Evolutionary conservation across 768 basidiomycete species (phyloP).

Genomic region (Kwoniella mangroviensis): DNA sequence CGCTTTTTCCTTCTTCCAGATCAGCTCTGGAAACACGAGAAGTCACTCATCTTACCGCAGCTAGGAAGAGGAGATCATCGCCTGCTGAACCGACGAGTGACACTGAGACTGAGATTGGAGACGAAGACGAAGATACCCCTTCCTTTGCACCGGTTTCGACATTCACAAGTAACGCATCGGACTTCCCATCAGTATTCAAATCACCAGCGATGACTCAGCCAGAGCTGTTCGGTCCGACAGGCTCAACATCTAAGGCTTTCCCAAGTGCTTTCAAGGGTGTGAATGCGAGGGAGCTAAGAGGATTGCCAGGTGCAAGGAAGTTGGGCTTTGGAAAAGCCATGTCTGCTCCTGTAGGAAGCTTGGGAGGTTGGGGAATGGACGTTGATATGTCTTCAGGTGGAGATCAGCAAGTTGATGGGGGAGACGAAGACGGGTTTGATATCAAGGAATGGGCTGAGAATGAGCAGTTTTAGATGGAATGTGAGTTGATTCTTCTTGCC

Average conservation of each 20-base stretch:
- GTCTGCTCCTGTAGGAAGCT: slow-evolving; percentile 41
- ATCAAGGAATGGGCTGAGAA: slow-evolving; percentile 47
- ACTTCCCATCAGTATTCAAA: slow-evolving; percentile 50
- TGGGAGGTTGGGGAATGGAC: slow-evolving; percentile 39
- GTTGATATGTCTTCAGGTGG: slow-evolving; percentile 31
- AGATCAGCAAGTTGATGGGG: neutral
- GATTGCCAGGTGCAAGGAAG: slow-evolving; percentile 27
- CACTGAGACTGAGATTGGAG: slow-evolving; percentile 37
- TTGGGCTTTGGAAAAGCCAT: slow-evolving; percentile 41
- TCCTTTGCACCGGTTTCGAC: slow-evolving; percentile 1
- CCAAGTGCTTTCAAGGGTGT: slow-evolving; percentile 21
- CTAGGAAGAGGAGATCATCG: slow-evolving; percentile 24
- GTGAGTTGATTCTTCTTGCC: neutral
- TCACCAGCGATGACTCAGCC: slow-evolving; percentile 44
- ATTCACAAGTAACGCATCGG: slow-evolving; percentile 30
- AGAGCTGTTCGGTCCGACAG: slow-evolving; percentile 32
- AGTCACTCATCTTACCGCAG: slow-evolving; percentile 3
- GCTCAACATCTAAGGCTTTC: slow-evolving; percentile 15
- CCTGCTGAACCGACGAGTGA: slow-evolving; percentile 30
- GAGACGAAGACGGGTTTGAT: slow-evolving; percentile 42
- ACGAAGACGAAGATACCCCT: slow-evolving; percentile 35
- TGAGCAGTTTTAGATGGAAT: slow-evolving; percentile 36
- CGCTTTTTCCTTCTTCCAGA: slow-evolving; percentile 1
- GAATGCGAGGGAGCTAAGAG: slow-evolving; percentile 21
- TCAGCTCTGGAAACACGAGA: slow-evolving; percentile 1